These are phyloP conservation scores for Tetrapisispora nanseiensis DNA, from an alignment of 805 yeast species.

Conservation along the genomic window DNA sequence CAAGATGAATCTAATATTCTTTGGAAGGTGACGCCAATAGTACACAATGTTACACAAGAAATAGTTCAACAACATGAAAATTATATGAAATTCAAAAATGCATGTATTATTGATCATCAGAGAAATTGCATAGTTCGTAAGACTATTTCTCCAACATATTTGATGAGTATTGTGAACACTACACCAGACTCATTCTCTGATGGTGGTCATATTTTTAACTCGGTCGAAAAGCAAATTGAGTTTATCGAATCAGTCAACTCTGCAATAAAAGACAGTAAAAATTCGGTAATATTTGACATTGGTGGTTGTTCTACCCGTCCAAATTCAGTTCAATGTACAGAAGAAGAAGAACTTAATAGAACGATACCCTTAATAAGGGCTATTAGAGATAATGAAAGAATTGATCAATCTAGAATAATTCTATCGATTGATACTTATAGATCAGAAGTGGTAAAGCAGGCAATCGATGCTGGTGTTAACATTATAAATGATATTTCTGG, in stretches of 20 bases:
- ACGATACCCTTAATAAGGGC: constrained; percentile 61
- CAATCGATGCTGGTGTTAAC: constrained; percentile 73
- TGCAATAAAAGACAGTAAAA: constrained; percentile 44
- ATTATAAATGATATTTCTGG: constrained; percentile 86
- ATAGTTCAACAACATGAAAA: constrained; percentile 5
- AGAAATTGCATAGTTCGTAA: constrained; percentile 29
- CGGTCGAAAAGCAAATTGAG: constrained; percentile 34
- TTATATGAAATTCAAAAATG: constrained; percentile 19
- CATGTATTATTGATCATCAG: constrained; percentile 37
- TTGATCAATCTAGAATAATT: constrained; percentile 34
- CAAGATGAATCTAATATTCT: constrained; percentile 44
- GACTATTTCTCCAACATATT: constrained; percentile 35
- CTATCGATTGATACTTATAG: constrained; percentile 88
- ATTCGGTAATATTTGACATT: constrained; percentile 55
- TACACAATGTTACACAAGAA: constrained; percentile 10
- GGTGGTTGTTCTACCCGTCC: constrained; percentile 97
- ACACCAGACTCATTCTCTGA: constrained; percentile 96
- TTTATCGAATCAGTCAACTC: constrained; percentile 41
- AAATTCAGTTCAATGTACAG: constrained; percentile 52
- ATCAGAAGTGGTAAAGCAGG: constrained; percentile 57
- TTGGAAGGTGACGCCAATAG: constrained; percentile 40
- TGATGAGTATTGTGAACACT: constrained; percentile 83
- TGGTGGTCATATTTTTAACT: constrained; percentile 52
- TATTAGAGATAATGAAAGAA: constrained; percentile 38
- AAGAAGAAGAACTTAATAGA: constrained; percentile 58